Percentiles rank a stretch among this genome's conserved stretches.
Evolutionary conservation across 1,284 basidiomycete species (phyloP).

Genomic region (Coniophora puteana): DNA sequence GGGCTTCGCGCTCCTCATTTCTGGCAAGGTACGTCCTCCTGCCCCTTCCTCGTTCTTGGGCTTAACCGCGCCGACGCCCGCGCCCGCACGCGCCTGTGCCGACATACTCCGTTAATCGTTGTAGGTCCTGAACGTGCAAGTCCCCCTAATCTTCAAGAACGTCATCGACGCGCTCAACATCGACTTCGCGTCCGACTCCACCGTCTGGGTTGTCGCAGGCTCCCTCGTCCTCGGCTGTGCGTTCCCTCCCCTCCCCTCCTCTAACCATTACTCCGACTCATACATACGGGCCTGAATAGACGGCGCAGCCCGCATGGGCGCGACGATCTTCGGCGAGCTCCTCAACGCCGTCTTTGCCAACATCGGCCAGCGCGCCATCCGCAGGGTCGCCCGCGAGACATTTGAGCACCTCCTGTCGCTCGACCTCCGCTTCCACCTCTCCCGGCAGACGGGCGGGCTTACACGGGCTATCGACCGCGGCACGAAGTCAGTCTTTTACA

Average conservation of each 20-base stretch:
- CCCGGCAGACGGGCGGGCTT: conserved; percentile 92
- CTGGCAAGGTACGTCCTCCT: conserved; percentile 71
- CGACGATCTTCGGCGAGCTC: conserved; percentile 88
- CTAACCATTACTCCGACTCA: conserved; percentile 8
- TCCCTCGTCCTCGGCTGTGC: conserved; percentile 87
- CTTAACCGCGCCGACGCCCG: no score
- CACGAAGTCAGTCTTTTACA: conserved; percentile 71
- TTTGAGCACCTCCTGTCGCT: conserved; percentile 91
- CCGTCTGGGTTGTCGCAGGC: conserved; percentile 91
- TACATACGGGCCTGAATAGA: conserved; percentile 47
- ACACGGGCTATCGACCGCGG: conserved; percentile 96
- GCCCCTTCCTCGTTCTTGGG: background rate
- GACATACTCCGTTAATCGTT: background rate
- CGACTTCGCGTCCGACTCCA: conserved; percentile 72
- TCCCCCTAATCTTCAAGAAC: conserved; percentile 92
- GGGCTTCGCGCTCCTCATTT: conserved; percentile 79
- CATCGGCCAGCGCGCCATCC: conserved; percentile 92
- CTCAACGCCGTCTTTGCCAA: conserved; percentile 96
- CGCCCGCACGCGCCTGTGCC: no score
- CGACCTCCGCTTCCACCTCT: conserved; percentile 91
- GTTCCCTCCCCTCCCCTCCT: conserved; percentile 26
- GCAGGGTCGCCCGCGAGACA: conserved; percentile 90
- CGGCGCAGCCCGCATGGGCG: conserved; percentile 86
- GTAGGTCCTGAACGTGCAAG: conserved; percentile 92
- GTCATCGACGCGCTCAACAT: conserved; percentile 91